These are phyloP conservation scores for Rossbeevera mucosa DNA, from an alignment of 768 basidiomycete genomes.

Conservation along the genomic window DNA sequence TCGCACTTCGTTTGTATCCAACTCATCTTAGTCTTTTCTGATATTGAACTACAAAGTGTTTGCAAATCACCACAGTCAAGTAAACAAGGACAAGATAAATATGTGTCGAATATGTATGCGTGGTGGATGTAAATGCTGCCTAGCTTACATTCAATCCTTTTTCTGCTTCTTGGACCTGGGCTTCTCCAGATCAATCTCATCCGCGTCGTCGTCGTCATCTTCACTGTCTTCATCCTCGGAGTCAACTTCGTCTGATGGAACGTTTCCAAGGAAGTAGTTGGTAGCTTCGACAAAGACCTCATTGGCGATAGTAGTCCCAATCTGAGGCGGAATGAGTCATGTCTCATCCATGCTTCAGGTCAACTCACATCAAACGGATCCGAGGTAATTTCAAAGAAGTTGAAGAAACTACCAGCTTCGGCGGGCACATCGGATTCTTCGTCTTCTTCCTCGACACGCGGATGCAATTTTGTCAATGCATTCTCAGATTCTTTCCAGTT, in stretches of 20 bases:
- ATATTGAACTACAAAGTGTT: conserved; percentile 4
- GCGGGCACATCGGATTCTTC: conserved; percentile 54
- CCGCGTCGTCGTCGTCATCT: conserved; percentile 73
- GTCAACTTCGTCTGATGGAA: conserved; percentile 55
- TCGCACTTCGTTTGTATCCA: background rate
- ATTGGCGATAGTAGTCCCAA: conserved; percentile 66
- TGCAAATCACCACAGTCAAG: conserved; percentile 5
- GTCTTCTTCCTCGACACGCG: conserved; percentile 52
- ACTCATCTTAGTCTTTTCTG: background rate
- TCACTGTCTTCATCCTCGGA: conserved; percentile 65
- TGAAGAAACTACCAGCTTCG: conserved; percentile 84
- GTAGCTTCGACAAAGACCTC: conserved; percentile 80
- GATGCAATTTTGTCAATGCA: conserved; percentile 75
- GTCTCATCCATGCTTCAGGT: background rate
- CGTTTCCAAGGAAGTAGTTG: conserved; percentile 73
- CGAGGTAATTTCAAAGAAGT: conserved; percentile 66
- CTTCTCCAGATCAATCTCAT: conserved; percentile 86
- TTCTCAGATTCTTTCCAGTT: conserved; percentile 78
- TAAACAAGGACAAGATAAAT: conserved; percentile 24
- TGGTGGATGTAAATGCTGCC: conserved; percentile 10
- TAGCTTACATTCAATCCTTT: conserved; percentile 27
- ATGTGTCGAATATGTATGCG: conserved; percentile 13
- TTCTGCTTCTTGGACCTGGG: conserved; percentile 73
- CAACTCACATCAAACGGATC: conserved; percentile 66
- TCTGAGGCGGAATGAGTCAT: conserved; percentile 36